A percentile compares a stretch with the other conserved stretches of the same genome.
These are phyloP conservation scores for Bromus sterilis DNA, from an alignment of 176 grass and related monocot genomes.

Conservation along the genomic window DNA sequence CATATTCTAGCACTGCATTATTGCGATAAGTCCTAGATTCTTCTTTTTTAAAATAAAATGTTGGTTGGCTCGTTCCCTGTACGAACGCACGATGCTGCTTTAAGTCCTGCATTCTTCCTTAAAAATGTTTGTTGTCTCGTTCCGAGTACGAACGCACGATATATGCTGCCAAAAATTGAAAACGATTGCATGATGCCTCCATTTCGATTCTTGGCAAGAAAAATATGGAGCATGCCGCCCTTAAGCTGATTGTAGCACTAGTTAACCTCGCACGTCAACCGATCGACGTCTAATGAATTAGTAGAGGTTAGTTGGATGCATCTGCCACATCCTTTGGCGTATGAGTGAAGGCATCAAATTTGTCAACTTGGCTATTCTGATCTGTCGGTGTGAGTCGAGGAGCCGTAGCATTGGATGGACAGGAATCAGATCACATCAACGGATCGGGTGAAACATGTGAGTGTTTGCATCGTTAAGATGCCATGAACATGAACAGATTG, in stretches of 20 bases:
- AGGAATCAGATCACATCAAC: background rate
- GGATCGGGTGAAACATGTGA: background rate
- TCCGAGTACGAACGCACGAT: too few relatives aligned
- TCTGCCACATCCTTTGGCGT: background rate
- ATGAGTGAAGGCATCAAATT: background rate
- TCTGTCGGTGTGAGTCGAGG: background rate
- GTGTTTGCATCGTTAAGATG: too few relatives aligned
- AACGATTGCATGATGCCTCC: too few relatives aligned
- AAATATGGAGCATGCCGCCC: too few relatives aligned
- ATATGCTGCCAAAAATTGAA: too few relatives aligned
- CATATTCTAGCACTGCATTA: too few relatives aligned
- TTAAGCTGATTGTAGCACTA: too few relatives aligned
- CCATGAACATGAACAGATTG: too few relatives aligned
- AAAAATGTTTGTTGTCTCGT: too few relatives aligned
- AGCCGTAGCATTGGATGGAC: background rate
- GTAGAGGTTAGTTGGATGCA: background rate
- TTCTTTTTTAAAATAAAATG: background rate
- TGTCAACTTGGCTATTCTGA: background rate
- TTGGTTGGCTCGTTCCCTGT: background rate
- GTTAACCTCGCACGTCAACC: background rate
- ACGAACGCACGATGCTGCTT: background rate
- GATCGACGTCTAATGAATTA: background rate
- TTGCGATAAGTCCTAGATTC: too few relatives aligned
- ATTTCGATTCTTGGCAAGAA: too few relatives aligned
- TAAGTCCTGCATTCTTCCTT: too few relatives aligned